Evolutionary conservation across 2,329 filamentous ascomycete species (phyloP), one percentile per base, ranked within the genome.

Genomic region (Dactylellina drechsleri): DNA sequence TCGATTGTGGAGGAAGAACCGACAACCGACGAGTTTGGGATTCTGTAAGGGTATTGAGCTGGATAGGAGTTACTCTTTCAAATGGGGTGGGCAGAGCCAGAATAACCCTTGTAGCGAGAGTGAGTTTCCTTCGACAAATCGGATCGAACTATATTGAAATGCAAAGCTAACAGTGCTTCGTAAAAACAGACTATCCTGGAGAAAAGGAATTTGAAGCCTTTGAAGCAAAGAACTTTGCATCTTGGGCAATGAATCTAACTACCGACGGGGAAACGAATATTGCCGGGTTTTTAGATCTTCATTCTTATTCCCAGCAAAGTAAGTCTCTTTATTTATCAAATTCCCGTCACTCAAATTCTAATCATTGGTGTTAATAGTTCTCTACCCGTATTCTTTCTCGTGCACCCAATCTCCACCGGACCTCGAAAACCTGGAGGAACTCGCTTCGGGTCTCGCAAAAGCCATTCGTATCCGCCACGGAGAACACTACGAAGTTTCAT

Each of bases 1-100:
- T 81, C 89, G 95, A 6, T 85, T 99, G 0, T 99, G 94, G 94
- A 91, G 94, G 80, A 99, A 98, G 83, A 96, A 95, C 70, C 86
- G 92, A 57, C 94, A 98, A 81, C 86, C 89, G 59, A 98, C 93
- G 0, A 89, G 86, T 71, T 86, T 96, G 72, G 87, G 89, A 15
- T 94, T 94, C 82, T 99, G 95, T 81, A 89, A 87, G 5, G 95
- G 95, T 7, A 85, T 97, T 58, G 95, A 99, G 80, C 86, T 99
- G 15, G 94, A 98, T 80, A 92, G 92, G 77, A 87, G 90, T 13
- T 98, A 94, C 83, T 88, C 89, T 1, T 97, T 90, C 81, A 87
- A 91, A 79, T 98, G 94, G 93, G 89, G 94, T 78, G 88, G 87
- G 13, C 83, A 85, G 4, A 86, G 86, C 12, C 86, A 87, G 66